Evolutionary conservation across 2,329 filamentous ascomycete genomes (phyloP).

Genomic region (Epicoccum sorghinum): DNA sequence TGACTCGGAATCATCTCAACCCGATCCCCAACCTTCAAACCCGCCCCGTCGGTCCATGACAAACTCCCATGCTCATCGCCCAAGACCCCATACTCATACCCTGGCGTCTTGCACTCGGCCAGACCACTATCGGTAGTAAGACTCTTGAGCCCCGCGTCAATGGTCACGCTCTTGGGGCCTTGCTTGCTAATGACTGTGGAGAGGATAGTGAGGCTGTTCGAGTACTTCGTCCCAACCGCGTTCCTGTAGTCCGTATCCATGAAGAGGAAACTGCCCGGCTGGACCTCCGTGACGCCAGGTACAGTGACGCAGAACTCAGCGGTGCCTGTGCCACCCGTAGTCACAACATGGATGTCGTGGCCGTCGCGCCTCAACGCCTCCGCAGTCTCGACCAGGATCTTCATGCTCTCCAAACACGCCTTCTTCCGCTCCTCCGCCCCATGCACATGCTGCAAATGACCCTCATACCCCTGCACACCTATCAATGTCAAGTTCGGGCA

Average conservation of each 20-base stretch:
- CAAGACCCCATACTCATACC: slow-evolving; percentile 53
- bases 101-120: slow-evolving; percentile 53
- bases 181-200: slow-evolving; percentile 58
- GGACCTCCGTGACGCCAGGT: slow-evolving; percentile 59
- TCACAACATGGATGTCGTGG: slow-evolving; percentile 57
- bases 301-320: slow-evolving; percentile 60
- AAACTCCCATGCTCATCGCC: slow-evolving; percentile 60
- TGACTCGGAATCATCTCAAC: slow-evolving; percentile 62
- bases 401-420: slow-evolving; percentile 56
- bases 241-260: slow-evolving; percentile 65
- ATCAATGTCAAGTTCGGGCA: slow-evolving; percentile 53
- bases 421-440: slow-evolving; percentile 49
- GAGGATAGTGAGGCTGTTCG: slow-evolving; percentile 57
- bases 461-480: slow-evolving; percentile 61
- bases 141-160: slow-evolving; percentile 58
- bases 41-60: slow-evolving; percentile 52
- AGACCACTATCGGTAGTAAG: slow-evolving; percentile 60
- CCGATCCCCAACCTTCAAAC: slow-evolving; percentile 53
- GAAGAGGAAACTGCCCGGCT: slow-evolving; percentile 62
- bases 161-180: slow-evolving; percentile 53
- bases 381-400: slow-evolving; percentile 52
- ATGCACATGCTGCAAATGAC: slow-evolving; percentile 60
- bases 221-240: slow-evolving; percentile 57
- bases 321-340: slow-evolving; percentile 60
- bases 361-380: slow-evolving; percentile 51